Evolutionary conservation across 2,329 filamentous ascomycete species (phyloP).

Genomic region (Fusarium transvaalense): DNA sequence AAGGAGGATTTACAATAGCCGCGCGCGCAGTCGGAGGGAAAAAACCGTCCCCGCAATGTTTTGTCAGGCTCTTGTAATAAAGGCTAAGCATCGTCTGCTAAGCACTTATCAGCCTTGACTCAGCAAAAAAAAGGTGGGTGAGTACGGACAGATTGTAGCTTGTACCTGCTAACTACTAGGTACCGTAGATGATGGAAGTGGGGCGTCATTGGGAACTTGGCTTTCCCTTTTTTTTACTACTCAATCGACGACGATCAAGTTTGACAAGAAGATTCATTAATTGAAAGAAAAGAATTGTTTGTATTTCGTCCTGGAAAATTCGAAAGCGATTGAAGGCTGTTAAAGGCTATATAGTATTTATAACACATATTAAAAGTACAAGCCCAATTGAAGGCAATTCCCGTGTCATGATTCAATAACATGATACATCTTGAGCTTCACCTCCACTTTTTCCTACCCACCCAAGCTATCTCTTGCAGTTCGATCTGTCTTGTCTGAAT

Average conservation of each 20-base stretch:
- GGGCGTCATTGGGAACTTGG: conserved; percentile 5
- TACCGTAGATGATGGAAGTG: conserved; percentile 19
- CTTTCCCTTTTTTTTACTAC: neutral
- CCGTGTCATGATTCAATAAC: conserved; percentile 18
- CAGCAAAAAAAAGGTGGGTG: conserved; percentile 20
- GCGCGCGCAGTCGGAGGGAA: conserved; percentile 32
- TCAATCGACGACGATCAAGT: neutral
- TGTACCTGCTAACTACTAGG: too few relatives aligned
- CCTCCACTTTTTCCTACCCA: conserved; percentile 10
- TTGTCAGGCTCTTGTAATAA: conserved; percentile 52
- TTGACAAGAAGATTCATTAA: neutral
- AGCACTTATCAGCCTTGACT: conserved; percentile 41
- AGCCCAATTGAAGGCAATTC: too few relatives aligned
- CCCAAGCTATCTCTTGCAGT: conserved; percentile 12
- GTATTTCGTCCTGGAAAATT: too few relatives aligned
- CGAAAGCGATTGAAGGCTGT: neutral
- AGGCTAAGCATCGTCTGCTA: conserved; percentile 29
- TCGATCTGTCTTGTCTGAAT: conserved; percentile 4
- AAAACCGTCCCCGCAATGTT: conserved; percentile 34
- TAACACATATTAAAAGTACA: too few relatives aligned
- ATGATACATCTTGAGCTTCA: conserved; percentile 21
- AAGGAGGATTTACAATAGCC: conserved; percentile 27
- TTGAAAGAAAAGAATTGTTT: neutral
- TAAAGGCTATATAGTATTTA: too few relatives aligned
- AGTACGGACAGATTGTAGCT: neutral